These are phyloP conservation scores for Fusarium hostae DNA, from an alignment of 2,329 filamentous ascomycete genomes.

Conservation along the genomic window DNA sequence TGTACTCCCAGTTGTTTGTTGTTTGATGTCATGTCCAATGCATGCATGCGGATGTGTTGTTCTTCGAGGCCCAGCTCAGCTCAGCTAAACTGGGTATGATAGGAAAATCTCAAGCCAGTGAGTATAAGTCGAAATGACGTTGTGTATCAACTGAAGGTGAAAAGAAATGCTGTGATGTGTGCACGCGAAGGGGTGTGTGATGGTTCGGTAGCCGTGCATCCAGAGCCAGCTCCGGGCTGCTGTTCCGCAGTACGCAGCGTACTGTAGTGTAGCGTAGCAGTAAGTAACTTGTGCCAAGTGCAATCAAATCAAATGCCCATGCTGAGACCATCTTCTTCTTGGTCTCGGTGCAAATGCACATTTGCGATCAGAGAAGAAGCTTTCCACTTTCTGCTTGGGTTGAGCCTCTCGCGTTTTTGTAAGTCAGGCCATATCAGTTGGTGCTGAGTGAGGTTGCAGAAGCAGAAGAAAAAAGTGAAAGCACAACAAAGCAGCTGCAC, in stretches of 20 bases:
- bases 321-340: constrained; percentile 29
- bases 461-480: constrained; percentile 9
- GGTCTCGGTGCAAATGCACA: too few species aligned
- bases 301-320: constrained; percentile 37
- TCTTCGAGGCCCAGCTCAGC: constrained; percentile 26
- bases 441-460: neutral
- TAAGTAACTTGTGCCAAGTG: constrained; percentile 28
- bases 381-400: constrained; percentile 24
- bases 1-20: neutral
- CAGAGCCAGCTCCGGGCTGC: constrained; percentile 41
- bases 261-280: neutral
- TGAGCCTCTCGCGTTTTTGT: constrained; percentile 35
- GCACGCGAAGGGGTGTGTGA: constrained; percentile 34
- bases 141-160: constrained; percentile 2
- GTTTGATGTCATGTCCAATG: neutral
- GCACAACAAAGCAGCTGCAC: constrained; percentile 15
- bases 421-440: constrained; percentile 37
- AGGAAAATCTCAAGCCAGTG: constrained; percentile 21
- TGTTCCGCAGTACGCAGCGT: constrained; percentile 25
- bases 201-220: constrained; percentile 34
- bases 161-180: constrained; percentile 16
- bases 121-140: constrained; percentile 27
- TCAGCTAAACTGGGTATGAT: constrained; percentile 1
- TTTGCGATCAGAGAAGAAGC: too few species aligned
- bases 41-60: constrained; percentile 13